A percentile compares a stretch with the other conserved stretches of the same genome.
Evolutionary conservation across 352 stramenopile genomes (phyloP).

Genomic region (Phytopythium cucurbitacearum): DNA sequence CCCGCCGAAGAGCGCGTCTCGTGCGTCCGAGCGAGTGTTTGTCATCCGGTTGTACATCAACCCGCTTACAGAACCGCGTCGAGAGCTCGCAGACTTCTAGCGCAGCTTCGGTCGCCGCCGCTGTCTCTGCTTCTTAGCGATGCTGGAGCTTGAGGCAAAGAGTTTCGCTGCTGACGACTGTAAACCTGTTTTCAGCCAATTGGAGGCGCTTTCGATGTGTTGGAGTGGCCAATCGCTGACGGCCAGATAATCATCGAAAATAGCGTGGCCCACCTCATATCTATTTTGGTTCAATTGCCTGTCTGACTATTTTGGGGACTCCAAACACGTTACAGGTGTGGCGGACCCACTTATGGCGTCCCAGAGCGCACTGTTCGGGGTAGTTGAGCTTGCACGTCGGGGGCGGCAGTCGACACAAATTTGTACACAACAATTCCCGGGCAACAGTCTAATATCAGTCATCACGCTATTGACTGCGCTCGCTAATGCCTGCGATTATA

Average conservation of each 20-base stretch:
- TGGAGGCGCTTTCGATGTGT: neutral
- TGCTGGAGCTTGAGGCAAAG: neutral
- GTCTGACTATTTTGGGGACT: too few relatives aligned
- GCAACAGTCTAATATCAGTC: too few relatives aligned
- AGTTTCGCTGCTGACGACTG: slow-evolving; percentile 1
- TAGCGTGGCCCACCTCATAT: too few relatives aligned
- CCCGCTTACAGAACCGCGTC: neutral
- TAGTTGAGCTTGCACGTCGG: too few relatives aligned
- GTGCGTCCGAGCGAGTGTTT: slow-evolving; percentile 35
- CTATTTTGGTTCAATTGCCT: too few relatives aligned
- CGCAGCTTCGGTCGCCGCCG: neutral
- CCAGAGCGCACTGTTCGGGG: too few relatives aligned
- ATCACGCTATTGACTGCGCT: too few relatives aligned
- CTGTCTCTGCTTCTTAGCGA: neutral
- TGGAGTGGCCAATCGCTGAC: neutral
- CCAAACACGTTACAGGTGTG: too few relatives aligned
- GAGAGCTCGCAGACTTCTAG: neutral
- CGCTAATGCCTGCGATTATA: too few relatives aligned
- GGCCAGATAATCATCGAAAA: neutral
- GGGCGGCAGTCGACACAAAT: too few relatives aligned
- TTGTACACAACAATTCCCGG: too few relatives aligned
- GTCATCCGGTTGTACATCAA: slow-evolving; percentile 87
- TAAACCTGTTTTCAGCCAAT: neutral
- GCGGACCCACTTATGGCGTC: too few relatives aligned
- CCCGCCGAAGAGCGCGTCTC: slow-evolving; percentile 66